These are phyloP conservation scores for Acephala macrosclerotiorum DNA, from an alignment of 2,329 filamentous ascomycete species.

Conservation along the genomic window DNA sequence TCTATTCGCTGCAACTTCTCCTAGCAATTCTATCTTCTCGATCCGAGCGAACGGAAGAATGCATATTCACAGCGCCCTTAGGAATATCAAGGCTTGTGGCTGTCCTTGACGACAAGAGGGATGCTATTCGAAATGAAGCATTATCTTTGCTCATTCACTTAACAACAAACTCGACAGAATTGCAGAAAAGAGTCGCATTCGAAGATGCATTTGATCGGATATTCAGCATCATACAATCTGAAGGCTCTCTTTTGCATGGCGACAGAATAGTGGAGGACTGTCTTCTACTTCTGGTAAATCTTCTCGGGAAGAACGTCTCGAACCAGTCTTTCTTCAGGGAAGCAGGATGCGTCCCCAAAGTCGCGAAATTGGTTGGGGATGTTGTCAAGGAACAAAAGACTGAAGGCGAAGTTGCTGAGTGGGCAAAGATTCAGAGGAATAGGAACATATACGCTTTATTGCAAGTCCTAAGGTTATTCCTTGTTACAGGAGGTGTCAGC, in stretches of 20 bases:
- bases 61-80: constrained; percentile 85
- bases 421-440: constrained; percentile 80
- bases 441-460: constrained; percentile 93
- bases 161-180: constrained; percentile 83
- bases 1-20: constrained; percentile 91
- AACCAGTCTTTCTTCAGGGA: constrained; percentile 96
- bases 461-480: constrained; percentile 85
- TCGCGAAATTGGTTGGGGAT: constrained; percentile 73
- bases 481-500: constrained; percentile 80
- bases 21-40: constrained; percentile 85
- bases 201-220: constrained; percentile 91
- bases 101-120: constrained; percentile 82
- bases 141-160: constrained; percentile 87
- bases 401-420: constrained; percentile 69
- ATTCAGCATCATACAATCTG: constrained; percentile 81
- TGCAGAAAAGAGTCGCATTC: constrained; percentile 95
- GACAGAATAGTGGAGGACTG: constrained; percentile 92
- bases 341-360: constrained; percentile 78
- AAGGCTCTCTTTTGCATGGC: constrained; percentile 83
- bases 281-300: constrained; percentile 86
- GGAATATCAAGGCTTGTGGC: constrained; percentile 88
- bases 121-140: constrained; percentile 88
- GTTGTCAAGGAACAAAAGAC: constrained; percentile 62
- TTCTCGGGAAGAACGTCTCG: constrained; percentile 84
- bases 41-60: constrained; percentile 92